These are phyloP conservation scores for Talaromyces adpressus DNA, from an alignment of 495 filamentous ascomycete species.

Conservation along the genomic window DNA sequence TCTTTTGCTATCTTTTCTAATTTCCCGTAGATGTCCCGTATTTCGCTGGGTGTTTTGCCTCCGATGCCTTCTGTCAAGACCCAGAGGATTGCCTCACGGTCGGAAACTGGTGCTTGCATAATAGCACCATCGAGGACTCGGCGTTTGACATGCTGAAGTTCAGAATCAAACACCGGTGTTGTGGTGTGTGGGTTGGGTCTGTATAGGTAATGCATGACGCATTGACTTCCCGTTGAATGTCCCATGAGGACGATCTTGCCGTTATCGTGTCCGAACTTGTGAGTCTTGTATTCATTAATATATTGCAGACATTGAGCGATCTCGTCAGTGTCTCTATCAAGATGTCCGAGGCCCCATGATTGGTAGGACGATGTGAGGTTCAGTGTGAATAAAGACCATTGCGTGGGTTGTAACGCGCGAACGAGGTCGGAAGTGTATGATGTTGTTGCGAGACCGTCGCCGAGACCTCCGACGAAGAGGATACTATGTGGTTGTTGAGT, in stretches of 20 bases:
- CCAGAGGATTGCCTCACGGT: conserved; percentile 60
- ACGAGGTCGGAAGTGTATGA: conserved; percentile 51
- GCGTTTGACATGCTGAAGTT: conserved; percentile 21
- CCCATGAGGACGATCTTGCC: conserved; percentile 74
- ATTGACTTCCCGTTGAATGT: conserved; percentile 80
- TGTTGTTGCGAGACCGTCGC: conserved; percentile 68
- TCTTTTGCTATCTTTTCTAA: conserved; percentile 21
- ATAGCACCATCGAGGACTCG: conserved; percentile 66
- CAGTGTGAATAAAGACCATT: conserved; percentile 55
- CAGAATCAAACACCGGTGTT: conserved; percentile 24
- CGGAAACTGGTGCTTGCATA: conserved; percentile 72
- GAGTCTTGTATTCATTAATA: conserved; percentile 42
- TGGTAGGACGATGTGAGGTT: conserved; percentile 58
- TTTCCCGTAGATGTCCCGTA: conserved; percentile 24
- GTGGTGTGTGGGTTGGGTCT: conserved; percentile 25
- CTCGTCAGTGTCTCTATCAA: conserved; percentile 68
- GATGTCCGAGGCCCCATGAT: conserved; percentile 63
- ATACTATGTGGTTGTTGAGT: conserved; percentile 53
- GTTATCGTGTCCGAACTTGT: conserved; percentile 21
- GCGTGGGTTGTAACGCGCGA: conserved; percentile 43
- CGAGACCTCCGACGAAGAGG: conserved; percentile 76
- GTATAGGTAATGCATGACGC: conserved; percentile 66
- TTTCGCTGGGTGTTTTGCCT: conserved; percentile 20
- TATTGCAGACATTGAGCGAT: conserved; percentile 64
- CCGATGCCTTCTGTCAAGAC: conserved; percentile 25